Percentiles rank a stretch among this genome's conserved stretches.
Conservation (phyloP, 129 eudicot species). For the Flaveria bidentis region DNA sequence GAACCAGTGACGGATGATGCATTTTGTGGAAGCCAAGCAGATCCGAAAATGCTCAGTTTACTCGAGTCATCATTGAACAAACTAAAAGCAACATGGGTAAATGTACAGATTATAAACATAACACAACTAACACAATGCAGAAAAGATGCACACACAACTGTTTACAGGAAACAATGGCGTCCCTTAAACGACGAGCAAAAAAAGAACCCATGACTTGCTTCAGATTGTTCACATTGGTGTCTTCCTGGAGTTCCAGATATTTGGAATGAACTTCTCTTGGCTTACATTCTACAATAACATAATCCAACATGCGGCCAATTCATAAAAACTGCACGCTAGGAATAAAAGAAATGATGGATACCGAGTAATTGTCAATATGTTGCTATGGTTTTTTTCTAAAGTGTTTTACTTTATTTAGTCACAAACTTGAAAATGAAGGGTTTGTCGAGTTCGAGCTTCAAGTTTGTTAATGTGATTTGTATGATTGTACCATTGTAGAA, state of each 20-base stretch:
- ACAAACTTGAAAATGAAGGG: neutral
- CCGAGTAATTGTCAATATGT: too few relatives aligned
- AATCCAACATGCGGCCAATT: neutral
- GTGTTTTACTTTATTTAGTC: too few relatives aligned
- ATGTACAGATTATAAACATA: constrained; percentile 56
- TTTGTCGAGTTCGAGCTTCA: too few relatives aligned
- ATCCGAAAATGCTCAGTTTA: constrained; percentile 45
- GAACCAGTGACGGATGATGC: constrained; percentile 37
- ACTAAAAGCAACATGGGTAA: constrained; percentile 41
- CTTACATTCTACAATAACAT: constrained; percentile 27
- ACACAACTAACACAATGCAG: constrained; percentile 69
- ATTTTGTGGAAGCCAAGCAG: constrained; percentile 46
- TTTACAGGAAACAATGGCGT: constrained; percentile 63
- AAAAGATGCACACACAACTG: constrained; percentile 71
- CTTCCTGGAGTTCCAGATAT: constrained; percentile 81
- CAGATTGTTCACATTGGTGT: constrained; percentile 90
- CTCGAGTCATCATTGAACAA: constrained; percentile 43
- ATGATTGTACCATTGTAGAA: too few relatives aligned
- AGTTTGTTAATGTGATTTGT: too few relatives aligned
- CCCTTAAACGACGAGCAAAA: constrained; percentile 49
- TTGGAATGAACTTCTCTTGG: constrained; percentile 71
- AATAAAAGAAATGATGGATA: too few relatives aligned
- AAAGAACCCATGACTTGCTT: constrained; percentile 36
- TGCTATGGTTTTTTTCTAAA: too few relatives aligned
- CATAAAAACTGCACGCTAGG: neutral